Base-by-base conservation (phyloP, 208 protist genomes). In the Tetramitus jugosus region DNA sequence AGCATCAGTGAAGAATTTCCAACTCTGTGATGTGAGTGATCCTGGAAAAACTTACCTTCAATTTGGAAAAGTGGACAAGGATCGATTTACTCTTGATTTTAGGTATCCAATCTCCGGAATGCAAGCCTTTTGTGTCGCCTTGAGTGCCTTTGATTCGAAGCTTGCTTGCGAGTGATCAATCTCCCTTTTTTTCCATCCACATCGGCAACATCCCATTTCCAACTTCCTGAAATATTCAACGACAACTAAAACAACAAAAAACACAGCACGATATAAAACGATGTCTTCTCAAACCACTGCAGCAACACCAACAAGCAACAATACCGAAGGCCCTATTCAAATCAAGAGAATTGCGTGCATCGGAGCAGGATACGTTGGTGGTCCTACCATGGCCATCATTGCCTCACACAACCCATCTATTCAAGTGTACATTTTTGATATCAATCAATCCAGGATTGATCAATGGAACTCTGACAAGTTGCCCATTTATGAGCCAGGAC, bases 371-470 rank as follows among this genome's bases (percentile, higher is more conserved):
- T 98, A 98, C 86, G 95, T 98, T 33, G 96, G 96, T 37, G 95
- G 94, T 2, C 94, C 96, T 3, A 97, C 94, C 2, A 97, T 97
- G 93, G 86, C 93, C 4, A 88, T 98, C n/a, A 91, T 98, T 61
- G 94, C 95, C 1, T 76, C 89, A n/a, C 88, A 94, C 75, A 96
- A 91, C 79, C 94, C 91, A 3, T 78, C 98, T 67, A 80, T 94
- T 29, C 87, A 86, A 42, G 89, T 98, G 1, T 88, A 87, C 23
- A 92, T 98, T 26, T 89, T 92, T 29, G 96, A 98, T 82, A 80
- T 97, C 31, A 90, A 89, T 33, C 78, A 92, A 79, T n/a, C 40
- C 1, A 85, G 93, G 10, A 95, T 97, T 64, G 91, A 87, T 64
- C 88, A 87, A 13, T 98, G 96, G 95, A 97, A 98, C 77, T 86